These are phyloP conservation scores for Vanderwaltozyma tropicalis DNA, from an alignment of 805 yeast genomes.

Conservation along the genomic window DNA sequence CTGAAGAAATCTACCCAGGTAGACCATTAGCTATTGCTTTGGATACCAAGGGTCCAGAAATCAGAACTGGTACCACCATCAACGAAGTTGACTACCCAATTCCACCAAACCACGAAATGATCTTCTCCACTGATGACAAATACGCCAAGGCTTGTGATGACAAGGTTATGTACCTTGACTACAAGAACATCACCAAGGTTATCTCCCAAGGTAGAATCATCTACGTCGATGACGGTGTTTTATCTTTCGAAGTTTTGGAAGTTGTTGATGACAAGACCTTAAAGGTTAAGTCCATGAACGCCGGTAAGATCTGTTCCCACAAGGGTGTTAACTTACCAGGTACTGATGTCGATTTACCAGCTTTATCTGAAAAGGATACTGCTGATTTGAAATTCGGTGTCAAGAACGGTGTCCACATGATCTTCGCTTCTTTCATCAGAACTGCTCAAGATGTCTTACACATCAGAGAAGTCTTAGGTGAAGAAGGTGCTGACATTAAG, in stretches of 20 bases:
- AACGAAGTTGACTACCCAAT: slow-evolving; percentile 77
- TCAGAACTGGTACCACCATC: slow-evolving; percentile 93
- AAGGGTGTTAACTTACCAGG: slow-evolving; percentile 99
- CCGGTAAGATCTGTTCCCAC: slow-evolving; percentile 93
- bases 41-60: slow-evolving; percentile 99
- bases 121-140: slow-evolving; percentile 80
- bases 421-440: slow-evolving; percentile 97
- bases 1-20: slow-evolving; percentile 82
- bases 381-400: slow-evolving; percentile 91
- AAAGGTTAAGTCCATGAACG: slow-evolving; percentile 81
- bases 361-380: slow-evolving; percentile 93
- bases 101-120: slow-evolving; percentile 79
- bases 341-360: slow-evolving; percentile 97
- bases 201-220: slow-evolving; percentile 80
- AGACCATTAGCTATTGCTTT: slow-evolving; percentile 97
- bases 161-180: slow-evolving; percentile 80
- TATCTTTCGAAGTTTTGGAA: slow-evolving; percentile 86
- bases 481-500: slow-evolving; percentile 92
- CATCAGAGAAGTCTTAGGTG: slow-evolving; percentile 92
- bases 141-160: slow-evolving; percentile 66
- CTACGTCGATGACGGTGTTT: slow-evolving; percentile 95
- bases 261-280: slow-evolving; percentile 70
- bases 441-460: slow-evolving; percentile 80
- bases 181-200: slow-evolving; percentile 93
- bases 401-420: slow-evolving; percentile 94